Conservation (phyloP, 768 basidiomycete species). For the Boletus coccyginus region DNA sequence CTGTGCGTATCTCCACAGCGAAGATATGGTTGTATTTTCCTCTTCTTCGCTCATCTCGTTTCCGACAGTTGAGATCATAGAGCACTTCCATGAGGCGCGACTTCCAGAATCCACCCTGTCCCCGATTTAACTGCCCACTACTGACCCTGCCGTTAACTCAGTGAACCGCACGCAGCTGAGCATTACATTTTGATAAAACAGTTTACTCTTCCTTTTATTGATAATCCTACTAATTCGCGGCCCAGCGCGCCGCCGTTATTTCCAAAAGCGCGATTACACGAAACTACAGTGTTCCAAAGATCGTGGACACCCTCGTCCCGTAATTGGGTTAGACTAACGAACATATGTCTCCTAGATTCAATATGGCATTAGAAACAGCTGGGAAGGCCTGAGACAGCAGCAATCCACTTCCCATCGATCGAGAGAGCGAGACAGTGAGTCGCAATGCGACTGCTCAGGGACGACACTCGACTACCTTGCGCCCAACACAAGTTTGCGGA, state of each 20-base stretch:
- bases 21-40: background rate
- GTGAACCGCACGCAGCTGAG: background rate
- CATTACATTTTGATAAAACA: background rate
- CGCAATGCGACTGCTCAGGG: too few species aligned
- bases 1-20: conserved; percentile 9
- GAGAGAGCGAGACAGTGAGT: too few species aligned
- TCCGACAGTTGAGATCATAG: conserved; percentile 6
- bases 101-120: background rate
- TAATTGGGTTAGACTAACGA: background rate
- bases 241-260: background rate
- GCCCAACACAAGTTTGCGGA: background rate
- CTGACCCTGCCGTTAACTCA: background rate
- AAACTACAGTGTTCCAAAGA: background rate
- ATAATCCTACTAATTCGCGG: background rate
- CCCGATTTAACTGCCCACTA: background rate
- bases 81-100: conserved; percentile 6
- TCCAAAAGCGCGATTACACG: background rate
- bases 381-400: background rate
- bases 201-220: background rate
- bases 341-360: background rate
- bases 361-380: background rate
- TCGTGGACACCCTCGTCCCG: background rate
- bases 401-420: too few species aligned
- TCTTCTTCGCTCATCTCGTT: background rate
- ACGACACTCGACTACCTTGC: background rate